These are phyloP conservation scores for Nakaseomyces nivariensis DNA, from an alignment of 1,139 yeast species.

Conservation along the genomic window DNA sequence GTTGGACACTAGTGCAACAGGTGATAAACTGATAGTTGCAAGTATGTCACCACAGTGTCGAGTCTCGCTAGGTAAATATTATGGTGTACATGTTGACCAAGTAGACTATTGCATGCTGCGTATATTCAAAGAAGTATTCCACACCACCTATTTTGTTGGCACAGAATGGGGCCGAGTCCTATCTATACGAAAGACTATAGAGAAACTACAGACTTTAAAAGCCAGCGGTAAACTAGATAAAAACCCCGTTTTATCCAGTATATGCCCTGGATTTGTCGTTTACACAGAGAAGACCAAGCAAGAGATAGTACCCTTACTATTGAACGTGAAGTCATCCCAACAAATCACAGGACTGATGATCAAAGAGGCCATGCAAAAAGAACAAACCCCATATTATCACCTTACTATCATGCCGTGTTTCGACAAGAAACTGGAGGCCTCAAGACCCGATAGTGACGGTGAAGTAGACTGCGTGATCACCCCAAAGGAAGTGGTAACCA, in stretches of 20 bases:
- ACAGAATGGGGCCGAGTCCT: constrained; percentile 72
- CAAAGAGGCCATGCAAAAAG: constrained; percentile 32
- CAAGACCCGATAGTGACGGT: constrained; percentile 55
- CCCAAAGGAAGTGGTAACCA: constrained; percentile 71
- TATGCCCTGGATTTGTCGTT: constrained; percentile 96
- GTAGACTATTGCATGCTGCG: constrained; percentile 54
- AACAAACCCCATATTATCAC: constrained; percentile 49
- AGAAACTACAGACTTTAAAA: constrained; percentile 35
- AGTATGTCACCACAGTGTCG: constrained; percentile 83
- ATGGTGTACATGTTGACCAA: constrained; percentile 40
- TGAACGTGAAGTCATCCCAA: constrained; percentile 78
- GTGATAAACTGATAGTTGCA: constrained; percentile 42
- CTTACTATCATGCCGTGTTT: constrained; percentile 92
- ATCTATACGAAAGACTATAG: constrained; percentile 51
- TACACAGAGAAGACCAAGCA: constrained; percentile 96
- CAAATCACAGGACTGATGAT: constrained; percentile 79
- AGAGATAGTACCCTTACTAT: constrained; percentile 52
- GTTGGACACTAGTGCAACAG: background rate
- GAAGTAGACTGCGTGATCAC: constrained; percentile 95
- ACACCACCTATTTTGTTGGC: constrained; percentile 72
- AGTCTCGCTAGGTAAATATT: constrained; percentile 70
- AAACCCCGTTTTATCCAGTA: constrained; percentile 40
- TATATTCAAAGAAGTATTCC: constrained; percentile 50
- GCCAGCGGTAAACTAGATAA: constrained; percentile 10
- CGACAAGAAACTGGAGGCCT: constrained; percentile 91